Evolutionary conservation across 805 yeast species (phyloP).

Genomic region (Henningerozyma blattae): DNA sequence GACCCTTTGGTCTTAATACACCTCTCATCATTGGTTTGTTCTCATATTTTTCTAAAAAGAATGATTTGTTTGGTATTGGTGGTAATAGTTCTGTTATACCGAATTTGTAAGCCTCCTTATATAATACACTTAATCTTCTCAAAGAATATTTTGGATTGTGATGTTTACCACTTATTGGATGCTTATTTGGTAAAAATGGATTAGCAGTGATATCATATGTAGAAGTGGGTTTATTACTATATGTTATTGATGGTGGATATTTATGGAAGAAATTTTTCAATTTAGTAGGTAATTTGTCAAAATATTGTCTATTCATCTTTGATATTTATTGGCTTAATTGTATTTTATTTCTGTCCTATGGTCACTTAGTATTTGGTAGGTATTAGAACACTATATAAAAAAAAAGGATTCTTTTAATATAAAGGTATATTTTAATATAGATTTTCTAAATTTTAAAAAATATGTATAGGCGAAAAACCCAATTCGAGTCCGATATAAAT

Average conservation of each 20-base stretch:
- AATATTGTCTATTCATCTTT: constrained; percentile 20
- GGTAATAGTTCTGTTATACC: constrained; percentile 79
- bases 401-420: too few relatives aligned
- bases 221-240: constrained; percentile 51
- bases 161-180: constrained; percentile 66
- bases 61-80: constrained; percentile 35
- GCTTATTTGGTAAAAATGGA: constrained; percentile 78
- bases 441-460: not conserved
- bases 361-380: too few relatives aligned
- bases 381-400: too few relatives aligned
- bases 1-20: constrained; percentile 66
- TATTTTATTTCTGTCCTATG: too few relatives aligned
- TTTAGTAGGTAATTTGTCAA: constrained; percentile 52
- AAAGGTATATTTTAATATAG: not conserved
- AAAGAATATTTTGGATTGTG: constrained; percentile 70
- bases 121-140: constrained; percentile 73
- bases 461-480: not conserved
- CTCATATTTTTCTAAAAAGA: constrained; percentile 68
- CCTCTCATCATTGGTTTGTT: constrained; percentile 65
- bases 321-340: too few relatives aligned
- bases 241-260: constrained; percentile 68
- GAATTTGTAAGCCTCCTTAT: constrained; percentile 66
- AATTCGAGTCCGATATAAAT: not conserved
- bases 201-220: constrained; percentile 62
- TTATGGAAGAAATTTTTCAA: constrained; percentile 64